phyloP scores from a whole-genome alignment of 2,329 filamentous ascomycete species.

The Sporothrix inflata region DNA sequence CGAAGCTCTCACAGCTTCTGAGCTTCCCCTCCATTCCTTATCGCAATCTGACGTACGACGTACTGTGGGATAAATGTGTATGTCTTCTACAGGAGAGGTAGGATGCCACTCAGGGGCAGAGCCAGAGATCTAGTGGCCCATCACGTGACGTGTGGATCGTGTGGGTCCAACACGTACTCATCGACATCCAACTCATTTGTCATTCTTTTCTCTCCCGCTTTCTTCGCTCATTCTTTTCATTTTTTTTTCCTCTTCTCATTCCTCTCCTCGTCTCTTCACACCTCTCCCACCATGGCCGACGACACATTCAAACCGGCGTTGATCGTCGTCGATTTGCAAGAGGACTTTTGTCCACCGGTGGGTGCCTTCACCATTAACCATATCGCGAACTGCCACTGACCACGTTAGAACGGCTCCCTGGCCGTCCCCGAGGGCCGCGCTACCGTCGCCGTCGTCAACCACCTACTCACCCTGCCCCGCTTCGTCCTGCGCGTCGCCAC shows the following conservation, averaged over 20 bases:
- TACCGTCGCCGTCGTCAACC: constrained; percentile 73
- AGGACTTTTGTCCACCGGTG: constrained; percentile 93
- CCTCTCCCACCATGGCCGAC: constrained; percentile 3
- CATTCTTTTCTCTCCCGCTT: neutral
- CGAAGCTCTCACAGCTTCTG: neutral
- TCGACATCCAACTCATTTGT: too few relatives aligned
- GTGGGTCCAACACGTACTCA: too few relatives aligned
- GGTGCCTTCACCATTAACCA: constrained; percentile 41
- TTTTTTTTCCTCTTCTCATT: neutral
- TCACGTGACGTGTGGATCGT: too few relatives aligned
- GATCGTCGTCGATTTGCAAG: constrained; percentile 84
- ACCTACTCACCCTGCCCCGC: constrained; percentile 68
- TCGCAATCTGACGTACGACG: neutral
- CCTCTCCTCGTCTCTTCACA: neutral
- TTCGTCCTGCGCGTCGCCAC: constrained; percentile 80
- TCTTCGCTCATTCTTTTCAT: neutral
- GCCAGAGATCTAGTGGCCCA: too few relatives aligned
- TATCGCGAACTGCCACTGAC: neutral
- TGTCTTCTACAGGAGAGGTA: too few relatives aligned
- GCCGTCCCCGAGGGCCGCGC: constrained; percentile 74
- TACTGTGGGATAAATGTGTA: too few relatives aligned
- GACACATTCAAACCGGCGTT: constrained; percentile 53
- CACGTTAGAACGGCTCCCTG: constrained; percentile 73
- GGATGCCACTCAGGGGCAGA: too few relatives aligned
- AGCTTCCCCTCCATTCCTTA: neutral